These are phyloP conservation scores for Ulvella scutata DNA, from an alignment of 139 green algal genomes.

Conservation along the genomic window DNA sequence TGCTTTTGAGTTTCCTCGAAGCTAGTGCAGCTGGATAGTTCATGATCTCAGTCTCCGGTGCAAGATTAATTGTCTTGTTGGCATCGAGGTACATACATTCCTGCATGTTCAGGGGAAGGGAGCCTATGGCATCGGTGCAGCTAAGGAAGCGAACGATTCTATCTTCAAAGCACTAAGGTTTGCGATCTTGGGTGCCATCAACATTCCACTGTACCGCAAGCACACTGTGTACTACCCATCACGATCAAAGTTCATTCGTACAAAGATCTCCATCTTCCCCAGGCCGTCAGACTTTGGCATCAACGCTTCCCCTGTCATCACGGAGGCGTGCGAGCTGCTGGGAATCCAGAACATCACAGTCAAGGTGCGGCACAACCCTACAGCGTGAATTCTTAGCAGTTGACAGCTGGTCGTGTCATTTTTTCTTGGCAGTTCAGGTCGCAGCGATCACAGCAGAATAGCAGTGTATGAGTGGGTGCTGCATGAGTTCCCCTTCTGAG, in stretches of 20 bases:
- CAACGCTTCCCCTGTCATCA: not conserved
- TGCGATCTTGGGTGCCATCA: not conserved
- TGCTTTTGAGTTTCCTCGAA: too few relatives aligned
- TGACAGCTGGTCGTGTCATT: too few relatives aligned
- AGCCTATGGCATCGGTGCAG: not conserved
- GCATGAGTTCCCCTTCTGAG: too few relatives aligned
- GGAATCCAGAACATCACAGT: not conserved
- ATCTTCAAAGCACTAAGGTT: not conserved
- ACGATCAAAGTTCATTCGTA: not conserved
- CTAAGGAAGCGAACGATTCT: not conserved
- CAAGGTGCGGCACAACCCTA: not conserved
- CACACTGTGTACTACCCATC: slow-evolving; percentile 2
- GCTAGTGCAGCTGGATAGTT: too few relatives aligned
- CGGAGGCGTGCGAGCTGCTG: not conserved
- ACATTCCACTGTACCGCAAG: not conserved
- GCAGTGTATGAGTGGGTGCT: too few relatives aligned
- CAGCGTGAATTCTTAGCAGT: too few relatives aligned
- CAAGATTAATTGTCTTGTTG: too few relatives aligned
- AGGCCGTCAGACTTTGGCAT: slow-evolving; percentile 4
- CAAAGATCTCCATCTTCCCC: slow-evolving; percentile 4
- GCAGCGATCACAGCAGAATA: too few relatives aligned
- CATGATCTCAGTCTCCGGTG: too few relatives aligned
- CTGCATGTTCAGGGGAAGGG: not conserved
- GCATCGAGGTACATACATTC: not conserved
- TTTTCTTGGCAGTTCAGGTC: too few relatives aligned